Conservation (phyloP, 192 early-diverging fungal species). For the Linnemannia exigua region DNA sequence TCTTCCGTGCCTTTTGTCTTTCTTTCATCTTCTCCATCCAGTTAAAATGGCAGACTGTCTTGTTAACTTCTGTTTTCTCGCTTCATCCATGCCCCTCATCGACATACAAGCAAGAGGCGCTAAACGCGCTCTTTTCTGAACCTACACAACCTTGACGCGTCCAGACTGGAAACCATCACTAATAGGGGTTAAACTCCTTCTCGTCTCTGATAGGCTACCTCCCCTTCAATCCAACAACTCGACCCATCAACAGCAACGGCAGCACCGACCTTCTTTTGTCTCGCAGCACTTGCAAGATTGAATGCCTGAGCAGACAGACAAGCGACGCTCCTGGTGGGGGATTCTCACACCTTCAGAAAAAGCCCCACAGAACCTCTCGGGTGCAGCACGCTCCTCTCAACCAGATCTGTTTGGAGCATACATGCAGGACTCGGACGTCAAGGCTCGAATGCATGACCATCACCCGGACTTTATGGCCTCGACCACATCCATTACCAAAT, state of each 20-base stretch:
- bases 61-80: too few species aligned
- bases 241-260: background rate
- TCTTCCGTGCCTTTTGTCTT: too few species aligned
- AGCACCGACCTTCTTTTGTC: background rate
- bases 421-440: conserved; percentile 18
- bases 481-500: background rate
- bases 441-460: conserved; percentile 15
- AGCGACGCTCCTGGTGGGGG: conserved; percentile 53
- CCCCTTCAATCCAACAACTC: background rate
- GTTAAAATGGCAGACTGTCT: too few species aligned
- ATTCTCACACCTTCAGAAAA: conserved; percentile 28
- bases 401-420: conserved; percentile 22
- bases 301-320: conserved; percentile 55
- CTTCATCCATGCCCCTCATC: too few species aligned
- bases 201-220: background rate
- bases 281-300: background rate
- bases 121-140: too few species aligned
- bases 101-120: too few species aligned
- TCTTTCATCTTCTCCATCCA: too few species aligned
- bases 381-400: conserved; percentile 17
- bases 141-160: too few species aligned
- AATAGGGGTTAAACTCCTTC: background rate
- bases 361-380: background rate
- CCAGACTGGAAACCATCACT: too few species aligned
- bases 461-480: conserved; percentile 10